Conservation (phyloP, 805 yeast species). For the Clavispora santaluciae region DNA sequence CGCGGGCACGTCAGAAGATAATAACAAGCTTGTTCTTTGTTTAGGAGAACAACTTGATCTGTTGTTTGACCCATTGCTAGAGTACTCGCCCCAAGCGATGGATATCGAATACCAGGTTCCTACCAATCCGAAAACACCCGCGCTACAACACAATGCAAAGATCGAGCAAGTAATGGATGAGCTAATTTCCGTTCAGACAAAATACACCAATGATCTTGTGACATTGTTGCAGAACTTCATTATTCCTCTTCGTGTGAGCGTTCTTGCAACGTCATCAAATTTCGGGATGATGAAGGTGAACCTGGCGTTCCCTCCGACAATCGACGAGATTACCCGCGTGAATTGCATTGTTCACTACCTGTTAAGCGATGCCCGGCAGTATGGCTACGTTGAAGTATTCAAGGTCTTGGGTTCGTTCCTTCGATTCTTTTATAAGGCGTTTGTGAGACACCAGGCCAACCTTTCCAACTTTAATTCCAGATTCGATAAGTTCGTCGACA, state of each 20-base stretch:
- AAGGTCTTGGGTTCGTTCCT: slow-evolving; percentile 77
- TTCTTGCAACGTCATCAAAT: slow-evolving; percentile 44
- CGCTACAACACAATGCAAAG: slow-evolving; percentile 2
- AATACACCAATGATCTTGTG: slow-evolving; percentile 66
- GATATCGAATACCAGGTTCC: slow-evolving; percentile 70
- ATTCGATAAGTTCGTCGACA: slow-evolving; percentile 37
- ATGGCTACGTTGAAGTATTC: slow-evolving; percentile 71
- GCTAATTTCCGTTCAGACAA: slow-evolving; percentile 65
- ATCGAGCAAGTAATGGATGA: slow-evolving; percentile 47
- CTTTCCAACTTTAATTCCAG: slow-evolving; percentile 59
- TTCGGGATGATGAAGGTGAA: slow-evolving; percentile 65
- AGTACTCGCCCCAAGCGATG: slow-evolving; percentile 87
- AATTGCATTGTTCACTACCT: slow-evolving; percentile 82
- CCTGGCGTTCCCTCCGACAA: slow-evolving; percentile 86
- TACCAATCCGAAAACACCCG: slow-evolving; percentile 7
- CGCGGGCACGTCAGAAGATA: slow-evolving; percentile 50
- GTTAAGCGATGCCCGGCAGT: slow-evolving; percentile 57
- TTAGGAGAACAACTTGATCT: slow-evolving; percentile 86
- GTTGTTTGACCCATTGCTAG: slow-evolving; percentile 82
- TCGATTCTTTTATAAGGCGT: slow-evolving; percentile 90
- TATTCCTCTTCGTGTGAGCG: slow-evolving; percentile 71
- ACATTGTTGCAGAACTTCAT: slow-evolving; percentile 73
- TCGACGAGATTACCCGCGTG: slow-evolving; percentile 87
- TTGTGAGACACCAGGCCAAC: slow-evolving; percentile 92
- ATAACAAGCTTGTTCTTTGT: slow-evolving; percentile 69